Base-by-base conservation (phyloP, 352 stramenopile genomes). In the Pythium oligandrum region DNA sequence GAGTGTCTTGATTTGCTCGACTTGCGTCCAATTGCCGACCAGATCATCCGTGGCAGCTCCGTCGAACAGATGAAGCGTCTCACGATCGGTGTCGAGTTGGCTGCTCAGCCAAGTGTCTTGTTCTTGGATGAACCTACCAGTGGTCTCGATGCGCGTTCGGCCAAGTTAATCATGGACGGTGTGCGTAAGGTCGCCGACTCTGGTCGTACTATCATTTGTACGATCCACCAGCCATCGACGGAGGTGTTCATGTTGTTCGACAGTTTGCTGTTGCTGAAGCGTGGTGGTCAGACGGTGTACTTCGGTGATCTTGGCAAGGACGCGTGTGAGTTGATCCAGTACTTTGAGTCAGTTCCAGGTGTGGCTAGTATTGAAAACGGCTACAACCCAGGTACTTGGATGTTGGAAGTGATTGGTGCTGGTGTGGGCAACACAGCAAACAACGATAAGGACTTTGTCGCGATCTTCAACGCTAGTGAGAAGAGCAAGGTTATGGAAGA, bases 61-160 rank as follows among this genome's bases (percentile, higher is more conserved):
- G 34, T 63, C 31, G 64, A 72, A 44, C 60, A 70, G 43, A 38
- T 55, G 48, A 78, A 78, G 51, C 65, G 68, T 8, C 51, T 78
- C 4, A 75, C 65, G 38, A 86, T 96, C 30, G 90, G 83, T 38
- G 78, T 97, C 5, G 90, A 97, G 44, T 63, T 98, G 39, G 83
- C 90, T 2, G 77, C 75, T 2, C 83, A 87, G 33, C 73, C 88
- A 11, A 71, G 65, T 12, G 55, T 96, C 3, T 46, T 96, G 1
- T 94, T 96, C 53, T 45, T 81, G 37, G 75, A 86, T 48, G 75
- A 86, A 47, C 73, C 75, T 1, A 84, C 73, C 0, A 78, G 61
- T 12, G 63, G 69, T 1, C 59, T 86, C 0, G 75, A 86, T 45
- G 61, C 71, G 30, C 58, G 66, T n/a, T 53, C 63, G 2, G 71